phyloP scores from a whole-genome alignment of 176 grass and related monocot genomes.

The Oryza australiensis region DNA sequence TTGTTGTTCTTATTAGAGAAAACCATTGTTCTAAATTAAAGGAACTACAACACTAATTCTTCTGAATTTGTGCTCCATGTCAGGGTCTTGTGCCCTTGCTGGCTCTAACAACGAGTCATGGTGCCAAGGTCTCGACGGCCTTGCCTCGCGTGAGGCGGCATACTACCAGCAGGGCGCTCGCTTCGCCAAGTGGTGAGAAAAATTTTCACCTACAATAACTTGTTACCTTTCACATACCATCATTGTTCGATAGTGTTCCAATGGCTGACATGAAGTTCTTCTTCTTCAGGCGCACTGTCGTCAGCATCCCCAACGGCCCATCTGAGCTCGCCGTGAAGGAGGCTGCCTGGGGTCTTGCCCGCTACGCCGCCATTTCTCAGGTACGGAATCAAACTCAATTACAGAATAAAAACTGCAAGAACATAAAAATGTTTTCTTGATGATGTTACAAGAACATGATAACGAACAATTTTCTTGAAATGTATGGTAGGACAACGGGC shows the following conservation, averaged over 20 bases:
- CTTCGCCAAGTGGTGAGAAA: slow-evolving; percentile 92
- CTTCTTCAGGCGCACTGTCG: slow-evolving; percentile 80
- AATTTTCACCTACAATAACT: slow-evolving; percentile 1
- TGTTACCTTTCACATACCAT: background rate
- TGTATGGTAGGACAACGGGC: slow-evolving; percentile 79
- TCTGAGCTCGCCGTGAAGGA: slow-evolving; percentile 94
- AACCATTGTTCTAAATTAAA: background rate
- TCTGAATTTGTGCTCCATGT: slow-evolving; percentile 25
- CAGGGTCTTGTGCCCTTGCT: slow-evolving; percentile 94
- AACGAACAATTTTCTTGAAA: background rate
- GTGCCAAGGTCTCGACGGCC: slow-evolving; percentile 99
- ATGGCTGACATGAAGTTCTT: slow-evolving; percentile 19
- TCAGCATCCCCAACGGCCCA: slow-evolving; percentile 97
- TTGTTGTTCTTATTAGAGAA: background rate
- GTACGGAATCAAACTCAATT: slow-evolving; percentile 36
- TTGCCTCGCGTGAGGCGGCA: slow-evolving; percentile 86
- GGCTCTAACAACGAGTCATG: slow-evolving; percentile 96
- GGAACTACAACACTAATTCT: background rate
- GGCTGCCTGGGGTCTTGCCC: slow-evolving; percentile 95
- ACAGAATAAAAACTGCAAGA: background rate
- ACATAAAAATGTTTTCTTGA: background rate
- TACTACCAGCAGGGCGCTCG: slow-evolving; percentile 97
- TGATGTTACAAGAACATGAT: background rate
- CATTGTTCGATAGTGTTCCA: background rate
- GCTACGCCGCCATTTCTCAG: slow-evolving; percentile 94